Percentiles rank a stretch among this genome's conserved stretches.
Conservation (phyloP, 208 protist species). For the Histomonas meleagridis region DNA sequence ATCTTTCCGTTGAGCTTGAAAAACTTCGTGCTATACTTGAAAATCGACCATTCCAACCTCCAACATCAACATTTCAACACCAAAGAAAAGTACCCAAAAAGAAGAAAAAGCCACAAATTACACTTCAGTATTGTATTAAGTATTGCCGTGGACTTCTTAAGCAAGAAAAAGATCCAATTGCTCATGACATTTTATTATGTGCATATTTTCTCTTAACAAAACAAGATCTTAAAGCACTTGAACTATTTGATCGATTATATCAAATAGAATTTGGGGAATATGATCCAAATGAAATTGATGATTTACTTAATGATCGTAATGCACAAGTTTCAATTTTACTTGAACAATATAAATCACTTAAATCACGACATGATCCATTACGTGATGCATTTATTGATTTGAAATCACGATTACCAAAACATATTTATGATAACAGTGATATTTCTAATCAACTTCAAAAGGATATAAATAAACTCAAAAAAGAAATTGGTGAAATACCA, state of each 20-base stretch:
- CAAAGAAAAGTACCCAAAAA: not conserved
- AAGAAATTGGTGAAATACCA: not conserved
- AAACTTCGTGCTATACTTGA: not conserved
- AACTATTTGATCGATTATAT: not conserved
- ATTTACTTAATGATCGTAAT: not conserved
- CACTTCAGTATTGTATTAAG: not conserved
- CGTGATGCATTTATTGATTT: not conserved
- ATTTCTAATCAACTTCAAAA: not conserved
- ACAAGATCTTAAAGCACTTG: not conserved
- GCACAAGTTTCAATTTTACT: not conserved
- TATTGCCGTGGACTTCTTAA: not conserved
- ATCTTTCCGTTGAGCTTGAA: not conserved
- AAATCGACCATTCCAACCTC: not conserved
- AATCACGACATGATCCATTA: not conserved
- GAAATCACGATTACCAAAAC: not conserved
- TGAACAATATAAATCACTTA: not conserved
- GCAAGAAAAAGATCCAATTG: conserved; percentile 25
- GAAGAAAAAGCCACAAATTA: not conserved
- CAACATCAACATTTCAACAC: not conserved
- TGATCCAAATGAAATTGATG: not conserved
- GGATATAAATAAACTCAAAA: not conserved
- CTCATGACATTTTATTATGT: not conserved
- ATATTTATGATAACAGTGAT: not conserved
- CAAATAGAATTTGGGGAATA: not conserved
- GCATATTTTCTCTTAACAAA: not conserved